These are phyloP conservation scores for Phoma sp. DNA, from an alignment of 2,329 filamentous ascomycete species.

Conservation along the genomic window DNA sequence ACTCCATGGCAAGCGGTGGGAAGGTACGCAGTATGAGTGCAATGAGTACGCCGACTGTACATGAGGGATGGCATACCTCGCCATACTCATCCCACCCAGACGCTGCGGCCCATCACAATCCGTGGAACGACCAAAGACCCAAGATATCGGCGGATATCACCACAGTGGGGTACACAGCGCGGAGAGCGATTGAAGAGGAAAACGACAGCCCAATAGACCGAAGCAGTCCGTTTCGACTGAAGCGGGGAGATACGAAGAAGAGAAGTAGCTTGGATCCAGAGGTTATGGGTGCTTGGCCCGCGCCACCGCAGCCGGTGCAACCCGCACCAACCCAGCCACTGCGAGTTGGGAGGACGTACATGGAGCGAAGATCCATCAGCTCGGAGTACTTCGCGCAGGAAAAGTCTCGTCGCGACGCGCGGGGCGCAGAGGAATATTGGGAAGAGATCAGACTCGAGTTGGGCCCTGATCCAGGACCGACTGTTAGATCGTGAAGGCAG, in stretches of 20 bases:
- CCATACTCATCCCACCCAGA: not conserved
- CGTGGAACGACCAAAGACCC: constrained; percentile 5
- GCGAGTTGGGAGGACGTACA: constrained; percentile 3
- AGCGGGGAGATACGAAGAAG: constrained; percentile 34
- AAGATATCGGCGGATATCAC: constrained; percentile 7
- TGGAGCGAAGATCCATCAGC: constrained; percentile 13
- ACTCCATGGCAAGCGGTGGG: constrained; percentile 20
- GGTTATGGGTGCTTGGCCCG: constrained; percentile 26
- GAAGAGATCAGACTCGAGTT: constrained; percentile 5
- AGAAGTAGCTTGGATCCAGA: constrained; percentile 24
- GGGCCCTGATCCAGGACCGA: constrained; percentile 10
- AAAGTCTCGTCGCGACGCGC: not conserved
- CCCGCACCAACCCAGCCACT: not conserved
- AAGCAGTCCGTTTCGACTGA: constrained; percentile 37
- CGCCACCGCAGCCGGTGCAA: constrained; percentile 20
- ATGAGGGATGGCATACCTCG: constrained; percentile 1
- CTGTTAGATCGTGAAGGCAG: not conserved
- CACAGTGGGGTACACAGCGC: not conserved
- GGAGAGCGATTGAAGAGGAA: not conserved
- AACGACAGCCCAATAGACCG: constrained; percentile 39
- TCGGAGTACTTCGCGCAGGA: constrained; percentile 14
- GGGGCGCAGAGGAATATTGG: constrained; percentile 5
- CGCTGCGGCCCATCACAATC: constrained; percentile 4
- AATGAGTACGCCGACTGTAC: constrained; percentile 20
- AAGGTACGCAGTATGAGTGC: constrained; percentile 30